A percentile compares a stretch with the other conserved stretches of the same genome.
phyloP scores from a whole-genome alignment of 345 rosid genomes.

The Ceriops zippeliana region DNA sequence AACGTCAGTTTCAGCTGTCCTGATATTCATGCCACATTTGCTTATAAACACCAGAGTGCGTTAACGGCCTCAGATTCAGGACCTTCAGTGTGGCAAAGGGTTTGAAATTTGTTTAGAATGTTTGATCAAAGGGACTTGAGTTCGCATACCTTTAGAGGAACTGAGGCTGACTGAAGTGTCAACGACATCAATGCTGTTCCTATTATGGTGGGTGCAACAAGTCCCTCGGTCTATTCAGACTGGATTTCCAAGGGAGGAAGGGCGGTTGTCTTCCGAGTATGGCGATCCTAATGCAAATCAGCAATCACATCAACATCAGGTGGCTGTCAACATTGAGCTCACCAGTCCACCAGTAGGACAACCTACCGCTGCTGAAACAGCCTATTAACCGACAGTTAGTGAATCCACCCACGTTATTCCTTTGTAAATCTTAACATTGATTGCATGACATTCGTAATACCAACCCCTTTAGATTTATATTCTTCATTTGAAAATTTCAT shows the following conservation, averaged over 20 bases:
- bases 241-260: neutral
- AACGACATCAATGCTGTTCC: neutral
- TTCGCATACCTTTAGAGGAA: slow-evolving; percentile 1
- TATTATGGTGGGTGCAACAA: neutral
- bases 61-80: neutral
- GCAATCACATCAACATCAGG: neutral
- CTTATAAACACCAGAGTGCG: neutral
- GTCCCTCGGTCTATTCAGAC: neutral
- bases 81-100: neutral
- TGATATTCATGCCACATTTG: neutral
- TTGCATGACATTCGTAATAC: too few species aligned
- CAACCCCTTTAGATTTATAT: too few species aligned
- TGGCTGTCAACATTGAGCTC: neutral
- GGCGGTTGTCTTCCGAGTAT: neutral
- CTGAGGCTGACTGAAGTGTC: neutral
- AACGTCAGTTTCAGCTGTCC: slow-evolving; percentile 5
- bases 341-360: neutral
- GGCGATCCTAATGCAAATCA: neutral
- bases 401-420: too few species aligned
- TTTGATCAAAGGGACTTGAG: slow-evolving; percentile 14
- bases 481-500: too few species aligned
- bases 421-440: too few species aligned
- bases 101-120: slow-evolving; percentile 4
- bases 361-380: neutral
- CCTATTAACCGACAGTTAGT: too few species aligned